Evolutionary conservation across 2,329 filamentous ascomycete species (phyloP).

Genomic region (Aspergillus sp.): DNA sequence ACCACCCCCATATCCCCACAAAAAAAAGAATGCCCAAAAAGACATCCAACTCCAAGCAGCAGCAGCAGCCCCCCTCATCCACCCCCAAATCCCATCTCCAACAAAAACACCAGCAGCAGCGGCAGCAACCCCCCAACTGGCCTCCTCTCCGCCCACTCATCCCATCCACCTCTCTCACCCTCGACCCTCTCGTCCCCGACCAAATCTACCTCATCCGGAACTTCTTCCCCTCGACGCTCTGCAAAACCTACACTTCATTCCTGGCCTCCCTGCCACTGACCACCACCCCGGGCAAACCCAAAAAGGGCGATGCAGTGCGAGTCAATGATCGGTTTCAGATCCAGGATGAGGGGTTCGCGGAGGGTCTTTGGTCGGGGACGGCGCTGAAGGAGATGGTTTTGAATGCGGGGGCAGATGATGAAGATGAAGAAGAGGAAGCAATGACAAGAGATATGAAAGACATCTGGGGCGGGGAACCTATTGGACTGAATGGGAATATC

Average conservation of each 20-base stretch:
- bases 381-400: constrained; percentile 64
- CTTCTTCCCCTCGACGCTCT: constrained; percentile 74
- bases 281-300: constrained; percentile 77
- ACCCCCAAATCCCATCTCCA: constrained; percentile 15
- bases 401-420: not conserved
- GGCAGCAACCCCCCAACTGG: constrained; percentile 59
- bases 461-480: constrained; percentile 73
- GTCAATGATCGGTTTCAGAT: constrained; percentile 91
- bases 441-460: constrained; percentile 13
- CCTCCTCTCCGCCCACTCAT: constrained; percentile 69
- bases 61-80: constrained; percentile 11
- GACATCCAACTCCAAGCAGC: constrained; percentile 14
- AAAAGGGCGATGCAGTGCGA: constrained; percentile 75
- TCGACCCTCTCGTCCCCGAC: constrained; percentile 58
- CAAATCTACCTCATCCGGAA: constrained; percentile 74
- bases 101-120: constrained; percentile 22
- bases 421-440: constrained; percentile 18
- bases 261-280: constrained; percentile 68
- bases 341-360: constrained; percentile 72
- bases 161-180: constrained; percentile 63
- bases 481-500: constrained; percentile 88
- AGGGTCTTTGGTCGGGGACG: constrained; percentile 74
- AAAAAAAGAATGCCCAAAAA: constrained; percentile 27
- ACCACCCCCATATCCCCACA: constrained; percentile 1
- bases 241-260: constrained; percentile 74